Percentiles rank a stretch among this genome's conserved stretches.
These are phyloP conservation scores for Tephrocybe sp. DNA, from an alignment of 768 basidiomycete species.

Conservation along the genomic window DNA sequence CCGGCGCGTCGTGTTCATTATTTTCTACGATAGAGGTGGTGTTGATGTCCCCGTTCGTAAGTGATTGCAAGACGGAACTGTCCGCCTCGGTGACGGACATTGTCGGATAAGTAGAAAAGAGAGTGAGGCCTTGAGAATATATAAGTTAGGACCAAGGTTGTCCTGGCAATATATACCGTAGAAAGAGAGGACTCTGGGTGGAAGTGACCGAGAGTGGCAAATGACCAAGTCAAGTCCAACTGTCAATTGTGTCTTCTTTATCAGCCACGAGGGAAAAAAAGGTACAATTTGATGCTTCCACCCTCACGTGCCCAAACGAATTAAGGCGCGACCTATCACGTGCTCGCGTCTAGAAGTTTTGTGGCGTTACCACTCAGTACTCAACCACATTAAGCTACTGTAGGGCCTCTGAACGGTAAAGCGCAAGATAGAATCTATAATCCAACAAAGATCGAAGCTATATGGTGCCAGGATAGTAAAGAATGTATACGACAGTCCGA, in stretches of 20 bases:
- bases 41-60: constrained; percentile 11
- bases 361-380: not conserved
- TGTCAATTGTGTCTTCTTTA: constrained; percentile 11
- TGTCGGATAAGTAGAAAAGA: constrained; percentile 20
- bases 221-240: constrained; percentile 1
- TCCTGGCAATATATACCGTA: constrained; percentile 14
- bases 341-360: constrained; percentile 14
- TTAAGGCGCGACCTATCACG: constrained; percentile 18
- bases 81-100: constrained; percentile 20
- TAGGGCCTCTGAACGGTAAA: too few species aligned
- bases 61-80: constrained; percentile 7
- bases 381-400: too few species aligned
- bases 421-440: too few species aligned
- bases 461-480: constrained; percentile 1
- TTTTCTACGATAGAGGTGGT: not conserved
- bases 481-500: not conserved
- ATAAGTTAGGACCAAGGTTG: constrained; percentile 6
- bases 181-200: constrained; percentile 1
- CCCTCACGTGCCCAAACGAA: constrained; percentile 13
- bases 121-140: constrained; percentile 11
- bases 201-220: not conserved
- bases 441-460: too few species aligned
- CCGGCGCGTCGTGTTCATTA: constrained; percentile 11
- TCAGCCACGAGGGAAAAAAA: constrained; percentile 16
- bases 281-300: constrained; percentile 4